Conservation (phyloP, 1,284 basidiomycete species). For the Ceratobasidium sp. region DNA sequence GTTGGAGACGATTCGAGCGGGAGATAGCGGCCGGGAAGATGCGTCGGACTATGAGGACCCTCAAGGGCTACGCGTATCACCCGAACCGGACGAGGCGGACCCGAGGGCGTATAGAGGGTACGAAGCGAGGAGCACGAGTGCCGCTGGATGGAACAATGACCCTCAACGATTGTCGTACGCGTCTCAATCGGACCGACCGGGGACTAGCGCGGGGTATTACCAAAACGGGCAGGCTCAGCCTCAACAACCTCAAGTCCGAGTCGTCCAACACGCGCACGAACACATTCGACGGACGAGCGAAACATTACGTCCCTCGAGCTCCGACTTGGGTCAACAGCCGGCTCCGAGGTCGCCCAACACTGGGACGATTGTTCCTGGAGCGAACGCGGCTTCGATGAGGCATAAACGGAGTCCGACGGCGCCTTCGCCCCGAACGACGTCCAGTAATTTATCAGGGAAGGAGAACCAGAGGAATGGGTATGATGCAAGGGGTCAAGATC, state of each 20-base stretch:
- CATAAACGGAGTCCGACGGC: constrained; percentile 75
- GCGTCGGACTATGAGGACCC: neutral
- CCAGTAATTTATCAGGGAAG: constrained; percentile 56
- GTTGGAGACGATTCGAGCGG: constrained; percentile 5
- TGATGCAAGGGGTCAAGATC: constrained; percentile 11
- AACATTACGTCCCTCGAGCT: constrained; percentile 11
- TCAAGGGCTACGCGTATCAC: neutral
- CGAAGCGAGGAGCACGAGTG: neutral
- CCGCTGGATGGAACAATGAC: constrained; percentile 25
- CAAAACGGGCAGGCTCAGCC: neutral
- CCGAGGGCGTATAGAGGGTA: neutral
- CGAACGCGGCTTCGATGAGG: constrained; percentile 16
- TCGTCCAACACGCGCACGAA: constrained; percentile 25
- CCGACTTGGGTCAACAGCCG: neutral
- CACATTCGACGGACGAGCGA: constrained; percentile 28
- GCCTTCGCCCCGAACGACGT: constrained; percentile 69
- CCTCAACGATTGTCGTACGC: neutral
- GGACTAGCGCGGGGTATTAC: constrained; percentile 39
- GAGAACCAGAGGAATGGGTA: constrained; percentile 32
- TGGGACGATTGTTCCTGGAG: constrained; percentile 2
- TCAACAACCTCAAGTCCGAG: constrained; percentile 28
- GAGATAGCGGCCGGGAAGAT: constrained; percentile 19
- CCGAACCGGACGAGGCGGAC: neutral
- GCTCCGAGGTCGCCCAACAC: constrained; percentile 13
- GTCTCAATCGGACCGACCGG: constrained; percentile 22